Conservation (phyloP, 2,329 filamentous ascomycete genomes). For the Stachybotrys echinatus region DNA sequence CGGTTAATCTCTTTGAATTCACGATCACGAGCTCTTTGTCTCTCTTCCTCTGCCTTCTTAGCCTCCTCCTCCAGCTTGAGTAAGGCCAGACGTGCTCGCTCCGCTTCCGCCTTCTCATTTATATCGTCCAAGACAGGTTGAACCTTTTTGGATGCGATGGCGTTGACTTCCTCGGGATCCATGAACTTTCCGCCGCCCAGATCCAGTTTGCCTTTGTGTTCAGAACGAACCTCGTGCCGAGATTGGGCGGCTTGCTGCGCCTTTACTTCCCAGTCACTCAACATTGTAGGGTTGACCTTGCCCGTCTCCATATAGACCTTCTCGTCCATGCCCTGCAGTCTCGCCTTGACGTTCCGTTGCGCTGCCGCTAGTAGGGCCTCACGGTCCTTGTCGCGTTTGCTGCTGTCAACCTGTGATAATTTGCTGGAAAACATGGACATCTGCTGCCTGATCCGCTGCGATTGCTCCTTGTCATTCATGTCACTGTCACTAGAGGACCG, state of each 20-base stretch:
- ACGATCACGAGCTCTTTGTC: constrained; percentile 42
- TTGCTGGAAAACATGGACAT: constrained; percentile 73
- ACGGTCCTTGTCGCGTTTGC: constrained; percentile 71
- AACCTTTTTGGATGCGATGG: constrained; percentile 69
- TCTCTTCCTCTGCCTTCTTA: constrained; percentile 45
- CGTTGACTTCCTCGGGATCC: constrained; percentile 71
- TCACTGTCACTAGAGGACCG: constrained; percentile 65
- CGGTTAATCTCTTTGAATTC: constrained; percentile 49
- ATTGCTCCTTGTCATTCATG: constrained; percentile 61
- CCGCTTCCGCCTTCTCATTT: constrained; percentile 67
- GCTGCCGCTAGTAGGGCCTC: constrained; percentile 72
- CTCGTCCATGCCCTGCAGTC: constrained; percentile 76
- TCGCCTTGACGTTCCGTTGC: constrained; percentile 77
- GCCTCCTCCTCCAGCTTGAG: constrained; percentile 56
- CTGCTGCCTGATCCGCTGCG: constrained; percentile 67
- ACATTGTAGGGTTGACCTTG: constrained; percentile 60
- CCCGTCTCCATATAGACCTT: constrained; percentile 73
- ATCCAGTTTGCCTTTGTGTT: constrained; percentile 52
- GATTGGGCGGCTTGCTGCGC: constrained; percentile 64
- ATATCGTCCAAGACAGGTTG: constrained; percentile 85
- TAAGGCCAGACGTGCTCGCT: constrained; percentile 63
- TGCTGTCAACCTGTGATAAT: constrained; percentile 62
- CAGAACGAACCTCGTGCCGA: constrained; percentile 55
- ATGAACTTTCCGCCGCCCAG: constrained; percentile 80
- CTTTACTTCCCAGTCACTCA: constrained; percentile 74